Percentiles rank a stretch among this genome's conserved stretches.
phyloP scores from a whole-genome alignment of 2,329 filamentous ascomycete species.

The Nectriaceae sp. region DNA sequence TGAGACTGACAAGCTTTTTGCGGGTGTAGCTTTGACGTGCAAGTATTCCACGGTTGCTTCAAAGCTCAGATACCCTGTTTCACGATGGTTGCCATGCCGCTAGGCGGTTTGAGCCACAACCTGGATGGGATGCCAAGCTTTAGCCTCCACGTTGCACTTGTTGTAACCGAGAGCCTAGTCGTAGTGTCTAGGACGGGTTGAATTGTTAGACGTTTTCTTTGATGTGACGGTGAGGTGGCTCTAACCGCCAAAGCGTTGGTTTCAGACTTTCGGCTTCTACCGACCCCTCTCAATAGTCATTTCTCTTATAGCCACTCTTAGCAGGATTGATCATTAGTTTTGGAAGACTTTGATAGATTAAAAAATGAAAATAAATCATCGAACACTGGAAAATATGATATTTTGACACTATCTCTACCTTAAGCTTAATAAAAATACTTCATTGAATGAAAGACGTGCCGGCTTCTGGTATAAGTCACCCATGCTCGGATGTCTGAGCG shows the following conservation, averaged over 20 bases:
- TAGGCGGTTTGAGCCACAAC: slow-evolving; percentile 12
- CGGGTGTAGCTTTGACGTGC: not conserved
- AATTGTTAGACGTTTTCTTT: not conserved
- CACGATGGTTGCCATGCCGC: slow-evolving; percentile 9
- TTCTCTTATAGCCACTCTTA: too few species aligned
- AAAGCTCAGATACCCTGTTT: slow-evolving; percentile 3
- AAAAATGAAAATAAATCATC: too few species aligned
- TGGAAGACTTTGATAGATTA: too few species aligned
- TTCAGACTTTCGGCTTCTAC: not conserved
- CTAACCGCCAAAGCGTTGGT: not conserved
- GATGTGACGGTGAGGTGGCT: not conserved
- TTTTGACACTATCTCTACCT: too few species aligned
- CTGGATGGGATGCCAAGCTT: slow-evolving; percentile 7
- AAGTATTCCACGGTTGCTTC: not conserved
- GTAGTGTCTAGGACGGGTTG: not conserved
- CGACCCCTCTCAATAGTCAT: too few species aligned
- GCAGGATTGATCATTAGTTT: too few species aligned
- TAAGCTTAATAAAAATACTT: too few species aligned
- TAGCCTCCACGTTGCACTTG: not conserved
- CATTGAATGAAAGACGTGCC: too few species aligned
- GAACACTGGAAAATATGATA: too few species aligned
- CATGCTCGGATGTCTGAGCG: too few species aligned
- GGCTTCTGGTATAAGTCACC: too few species aligned
- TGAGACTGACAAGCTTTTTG: not conserved
- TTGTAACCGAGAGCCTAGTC: not conserved